Conservation (phyloP, 2,329 filamentous ascomycete genomes). For the Penicillium rolfsii region DNA sequence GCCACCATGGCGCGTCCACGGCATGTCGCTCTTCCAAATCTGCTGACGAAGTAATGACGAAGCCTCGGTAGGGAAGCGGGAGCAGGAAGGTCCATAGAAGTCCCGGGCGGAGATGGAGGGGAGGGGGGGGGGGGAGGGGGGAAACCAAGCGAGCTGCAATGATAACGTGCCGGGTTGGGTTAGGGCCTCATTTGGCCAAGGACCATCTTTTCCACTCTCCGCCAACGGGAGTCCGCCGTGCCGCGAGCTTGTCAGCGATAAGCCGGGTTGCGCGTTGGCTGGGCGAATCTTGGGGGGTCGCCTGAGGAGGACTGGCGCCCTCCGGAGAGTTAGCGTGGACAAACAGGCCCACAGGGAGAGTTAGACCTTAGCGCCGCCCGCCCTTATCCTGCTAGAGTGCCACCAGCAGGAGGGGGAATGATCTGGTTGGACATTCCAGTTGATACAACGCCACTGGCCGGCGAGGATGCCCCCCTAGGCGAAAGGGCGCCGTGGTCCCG, state of each 20-base stretch:
- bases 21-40: not conserved
- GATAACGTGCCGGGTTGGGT: constrained; percentile 1
- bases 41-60: no score
- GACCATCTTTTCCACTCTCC: not conserved
- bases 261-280: constrained; percentile 11
- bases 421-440: not conserved
- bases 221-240: constrained; percentile 2
- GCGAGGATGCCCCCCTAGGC: not conserved
- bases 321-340: not conserved
- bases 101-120: not conserved
- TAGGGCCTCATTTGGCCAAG: not conserved
- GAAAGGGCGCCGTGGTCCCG: not conserved
- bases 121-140: not conserved
- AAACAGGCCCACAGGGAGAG: not conserved
- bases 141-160: not conserved
- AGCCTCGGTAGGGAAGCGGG: not conserved
- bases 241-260: constrained; percentile 22
- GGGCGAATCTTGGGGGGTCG: constrained; percentile 6
- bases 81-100: not conserved
- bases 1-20: constrained; percentile 1
- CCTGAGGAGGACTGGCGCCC: not conserved
- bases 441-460: not conserved
- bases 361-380: constrained; percentile 2
- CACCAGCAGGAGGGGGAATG: not conserved
- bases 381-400: constrained; percentile 7